Percentiles rank a stretch among this genome's conserved stretches.
Evolutionary conservation across 805 yeast species (phyloP).

Genomic region (Starmera amethionina): DNA sequence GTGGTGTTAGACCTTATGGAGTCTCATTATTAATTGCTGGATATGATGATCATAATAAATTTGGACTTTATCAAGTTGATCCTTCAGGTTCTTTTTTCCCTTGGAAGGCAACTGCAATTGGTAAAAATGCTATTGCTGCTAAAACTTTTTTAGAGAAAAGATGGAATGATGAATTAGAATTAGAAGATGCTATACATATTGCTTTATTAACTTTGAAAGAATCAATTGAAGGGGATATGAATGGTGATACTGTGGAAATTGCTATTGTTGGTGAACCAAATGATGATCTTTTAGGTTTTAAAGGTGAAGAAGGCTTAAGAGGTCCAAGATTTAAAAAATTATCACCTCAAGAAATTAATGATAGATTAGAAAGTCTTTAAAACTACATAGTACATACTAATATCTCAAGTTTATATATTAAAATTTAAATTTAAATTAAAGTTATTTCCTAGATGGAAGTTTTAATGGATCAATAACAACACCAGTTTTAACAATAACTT

Average conservation of each 20-base stretch:
- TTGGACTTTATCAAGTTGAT: constrained; percentile 89
- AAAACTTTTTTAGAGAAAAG: constrained; percentile 95
- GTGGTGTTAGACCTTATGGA: constrained; percentile 98
- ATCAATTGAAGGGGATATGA: constrained; percentile 95
- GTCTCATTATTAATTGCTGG: constrained; percentile 93
- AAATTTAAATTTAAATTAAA: not conserved
- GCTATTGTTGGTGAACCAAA: constrained; percentile 79
- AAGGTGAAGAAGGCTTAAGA: constrained; percentile 62
- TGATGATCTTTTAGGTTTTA: constrained; percentile 72
- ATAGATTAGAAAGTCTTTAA: constrained; percentile 85
- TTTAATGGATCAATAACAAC: constrained; percentile 84
- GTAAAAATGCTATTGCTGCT: constrained; percentile 92
- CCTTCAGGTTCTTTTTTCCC: constrained; percentile 98
- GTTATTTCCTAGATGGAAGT: constrained; percentile 57
- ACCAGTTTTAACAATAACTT: constrained; percentile 80
- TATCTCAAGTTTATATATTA: too few relatives aligned
- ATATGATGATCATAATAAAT: constrained; percentile 65
- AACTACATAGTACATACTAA: not conserved
- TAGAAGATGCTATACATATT: constrained; percentile 97
- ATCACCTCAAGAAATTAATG: constrained; percentile 87
- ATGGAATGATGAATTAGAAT: constrained; percentile 94
- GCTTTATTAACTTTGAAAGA: constrained; percentile 91
- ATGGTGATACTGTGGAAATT: constrained; percentile 92
- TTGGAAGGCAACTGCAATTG: constrained; percentile 99
- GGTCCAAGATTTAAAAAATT: constrained; percentile 90